Evolutionary conservation across 306 rosid genomes (phyloP), one percentile per base, ranked within the genome.

Genomic region (Inga oerstediana): DNA sequence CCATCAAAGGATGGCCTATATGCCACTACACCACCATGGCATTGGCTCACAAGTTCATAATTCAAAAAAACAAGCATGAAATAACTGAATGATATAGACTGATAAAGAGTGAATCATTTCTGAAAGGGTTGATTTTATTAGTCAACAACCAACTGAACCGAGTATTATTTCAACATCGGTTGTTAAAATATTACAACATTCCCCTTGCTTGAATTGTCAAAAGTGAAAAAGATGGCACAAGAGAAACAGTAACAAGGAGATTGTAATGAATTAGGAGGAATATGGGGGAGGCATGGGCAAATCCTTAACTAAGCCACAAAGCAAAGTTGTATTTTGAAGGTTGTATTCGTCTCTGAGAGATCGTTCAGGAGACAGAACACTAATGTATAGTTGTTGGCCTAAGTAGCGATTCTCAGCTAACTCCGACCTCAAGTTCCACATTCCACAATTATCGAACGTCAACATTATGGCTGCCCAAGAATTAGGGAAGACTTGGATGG

Each of bases 271-370:
- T 68, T 68, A 68, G 48, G 73, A 2, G 76, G 15, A 44, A 70
- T 75, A 75, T 0, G 89, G 86, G 6, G 84, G 69, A 17, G 91
- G 91, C 73, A 11, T 35, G 27, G 91, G 88, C 82, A 88, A 3
- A 59, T 30, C 66, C 78, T 84, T 86, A 37, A 86, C 83, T 19
- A 78, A 16, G 69, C 89, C 91, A 46, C 91, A 88, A 19, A 78
- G 46, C 15, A 84, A 59, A 20, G 83, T 22, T 4, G 1, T 39
- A 11, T 86, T 82, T 1, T 78, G 86, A 45, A 88, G 48, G 76
- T 84, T 84, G 86, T 88, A 88, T 76, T 88, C 88, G 48, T 88
- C 87, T 74, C 88, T 83, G 32, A 76, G 80, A 4, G 91, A 86
- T 34, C 76, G 80, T 4, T 72, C 72, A 1, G 70, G 64, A 5